These are phyloP conservation scores for Citeromyces siamensis DNA, from an alignment of 1,139 yeast species.

Conservation along the genomic window DNA sequence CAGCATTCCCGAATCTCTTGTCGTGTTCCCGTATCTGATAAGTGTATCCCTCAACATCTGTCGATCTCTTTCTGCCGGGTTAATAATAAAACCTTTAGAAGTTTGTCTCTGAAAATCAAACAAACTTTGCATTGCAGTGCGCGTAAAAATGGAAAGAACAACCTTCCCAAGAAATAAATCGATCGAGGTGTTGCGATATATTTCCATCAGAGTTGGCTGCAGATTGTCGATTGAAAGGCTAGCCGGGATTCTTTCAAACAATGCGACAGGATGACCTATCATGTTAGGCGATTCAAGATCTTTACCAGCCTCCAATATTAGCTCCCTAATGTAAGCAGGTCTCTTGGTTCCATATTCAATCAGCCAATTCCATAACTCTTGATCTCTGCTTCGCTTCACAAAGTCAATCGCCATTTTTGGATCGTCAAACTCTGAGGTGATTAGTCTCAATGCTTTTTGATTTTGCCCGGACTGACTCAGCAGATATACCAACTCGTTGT, in stretches of 20 bases:
- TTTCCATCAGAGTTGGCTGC: constrained; percentile 44
- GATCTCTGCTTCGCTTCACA: constrained; percentile 61
- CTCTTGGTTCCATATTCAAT: constrained; percentile 58
- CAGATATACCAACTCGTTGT: constrained; percentile 68
- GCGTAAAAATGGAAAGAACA: constrained; percentile 48
- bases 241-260: constrained; percentile 53
- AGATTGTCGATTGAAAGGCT: constrained; percentile 55
- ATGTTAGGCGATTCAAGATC: not conserved
- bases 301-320: constrained; percentile 61
- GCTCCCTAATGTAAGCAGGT: constrained; percentile 63
- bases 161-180: constrained; percentile 44
- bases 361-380: constrained; percentile 69
- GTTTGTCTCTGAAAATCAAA: constrained; percentile 23
- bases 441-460: constrained; percentile 59
- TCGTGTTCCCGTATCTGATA: constrained; percentile 11
- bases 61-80: constrained; percentile 14
- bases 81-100: constrained; percentile 31
- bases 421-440: constrained; percentile 65
- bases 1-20: constrained; percentile 14
- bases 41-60: constrained; percentile 10
- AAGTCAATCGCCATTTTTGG: constrained; percentile 75
- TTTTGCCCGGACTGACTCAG: constrained; percentile 80
- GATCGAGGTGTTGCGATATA: constrained; percentile 54
- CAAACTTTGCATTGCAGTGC: constrained; percentile 39
- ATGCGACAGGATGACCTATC: constrained; percentile 51